Base-by-base conservation (phyloP, 2,329 filamentous ascomycete species). In the Exophiala alcalophila region DNA sequence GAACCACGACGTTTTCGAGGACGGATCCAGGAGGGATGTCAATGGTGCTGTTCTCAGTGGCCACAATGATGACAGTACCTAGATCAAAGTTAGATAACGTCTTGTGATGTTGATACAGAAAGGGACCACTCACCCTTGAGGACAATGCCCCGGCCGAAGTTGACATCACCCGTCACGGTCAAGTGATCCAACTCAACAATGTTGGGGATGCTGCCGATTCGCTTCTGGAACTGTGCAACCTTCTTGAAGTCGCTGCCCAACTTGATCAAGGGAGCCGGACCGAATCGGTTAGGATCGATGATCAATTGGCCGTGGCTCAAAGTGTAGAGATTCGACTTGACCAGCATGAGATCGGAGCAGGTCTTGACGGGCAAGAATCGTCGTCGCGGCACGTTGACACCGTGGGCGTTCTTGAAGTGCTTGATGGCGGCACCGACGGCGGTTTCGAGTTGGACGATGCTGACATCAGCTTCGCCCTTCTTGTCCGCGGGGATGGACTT, bases 281-380 rank as follows among this genome's bases (percentile, higher is more conserved):
- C 92, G 69, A 98, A 97, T 57, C 92, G 88, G 75, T 83, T 90
- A 57, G 89, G 83, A 78, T 94, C 94, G 73, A 98, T 94, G 65
- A 96, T 81, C 55, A 98, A 81, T 76, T 97, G 91, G 57, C 92
- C 92, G 73, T 98, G 92, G 81, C 96, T 92, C 59, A 98, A 81
- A 7, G 89, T 94, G 81, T 98, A 98, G 49, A 98, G 80, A 64
- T 98, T 92, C 18, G 92, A 97, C 81, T 98, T 98, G 80, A 98
- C 92, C 50, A 98, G 84, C 89, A 98, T 94, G 55, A 98, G 78
- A 66, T 98, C 92, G 40, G 92, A 98, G 80, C 91, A 98, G 15
- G 92, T 98, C 86, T 98, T 98, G 76, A 98, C 92, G 50, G 92
- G 92, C 76, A 98, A 80, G 86, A 98, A 98, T 58, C 92, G 90